phyloP scores from a whole-genome alignment of 2,329 filamentous ascomycete genomes.

The Bipolaris victoriae region DNA sequence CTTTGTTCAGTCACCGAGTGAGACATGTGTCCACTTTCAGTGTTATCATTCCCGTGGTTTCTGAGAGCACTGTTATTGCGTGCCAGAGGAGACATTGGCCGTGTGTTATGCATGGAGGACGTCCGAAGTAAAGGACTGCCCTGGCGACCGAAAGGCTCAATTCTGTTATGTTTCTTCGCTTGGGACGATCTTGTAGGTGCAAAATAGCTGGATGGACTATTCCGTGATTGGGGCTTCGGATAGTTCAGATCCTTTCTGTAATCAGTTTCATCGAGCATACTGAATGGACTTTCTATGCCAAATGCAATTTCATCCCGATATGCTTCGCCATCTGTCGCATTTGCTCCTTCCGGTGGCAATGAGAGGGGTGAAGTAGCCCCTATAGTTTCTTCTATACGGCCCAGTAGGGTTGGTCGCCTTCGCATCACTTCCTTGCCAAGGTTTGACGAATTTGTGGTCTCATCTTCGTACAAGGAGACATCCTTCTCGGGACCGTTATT shows the following conservation, averaged over 20 bases:
- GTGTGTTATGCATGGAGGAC: not conserved
- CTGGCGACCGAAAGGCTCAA: constrained; percentile 1
- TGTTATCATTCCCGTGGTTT: not conserved
- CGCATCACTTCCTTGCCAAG: not conserved
- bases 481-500: not conserved
- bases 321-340: not conserved
- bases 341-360: not conserved
- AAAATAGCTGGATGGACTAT: not conserved
- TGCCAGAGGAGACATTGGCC: not conserved
- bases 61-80: not conserved
- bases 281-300: too few relatives aligned
- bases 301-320: not conserved
- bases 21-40: not conserved
- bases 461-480: not conserved
- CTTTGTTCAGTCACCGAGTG: not conserved
- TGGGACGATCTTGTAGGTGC: constrained; percentile 8
- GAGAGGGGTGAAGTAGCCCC: not conserved
- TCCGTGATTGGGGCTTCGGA: not conserved
- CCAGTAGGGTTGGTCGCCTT: not conserved
- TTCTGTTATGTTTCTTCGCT: constrained; percentile 14
- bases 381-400: not conserved
- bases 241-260: not conserved
- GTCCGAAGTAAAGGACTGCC: not conserved
- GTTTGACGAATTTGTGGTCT: not conserved
- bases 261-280: not conserved